These are phyloP conservation scores for Coniosporium tulheliwenetii DNA, from an alignment of 2,329 filamentous ascomycete genomes.

Conservation along the genomic window DNA sequence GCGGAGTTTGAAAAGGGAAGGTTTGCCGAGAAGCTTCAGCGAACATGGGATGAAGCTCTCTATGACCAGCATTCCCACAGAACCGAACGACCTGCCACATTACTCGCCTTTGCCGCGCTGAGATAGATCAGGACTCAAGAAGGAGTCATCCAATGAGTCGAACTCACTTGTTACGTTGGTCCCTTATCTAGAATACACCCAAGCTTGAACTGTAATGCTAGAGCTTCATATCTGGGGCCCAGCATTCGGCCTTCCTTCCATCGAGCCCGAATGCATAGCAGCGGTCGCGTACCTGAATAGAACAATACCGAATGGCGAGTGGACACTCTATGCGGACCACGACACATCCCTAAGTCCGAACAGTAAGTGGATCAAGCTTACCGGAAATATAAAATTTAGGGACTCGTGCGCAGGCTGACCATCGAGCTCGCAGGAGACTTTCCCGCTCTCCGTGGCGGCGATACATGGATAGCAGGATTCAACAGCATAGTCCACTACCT, in stretches of 20 bases:
- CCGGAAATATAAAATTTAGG: background rate
- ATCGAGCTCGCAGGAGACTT: constrained; percentile 31
- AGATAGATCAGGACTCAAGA: no score
- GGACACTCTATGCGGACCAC: constrained; percentile 24
- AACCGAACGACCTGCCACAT: no score
- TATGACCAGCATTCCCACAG: no score
- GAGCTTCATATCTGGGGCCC: constrained; percentile 84
- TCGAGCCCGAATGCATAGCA: constrained; percentile 82
- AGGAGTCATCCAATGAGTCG: no score
- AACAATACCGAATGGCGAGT: constrained; percentile 37
- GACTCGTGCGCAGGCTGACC: constrained; percentile 2
- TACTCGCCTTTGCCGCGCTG: no score
- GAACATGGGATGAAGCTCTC: no score
- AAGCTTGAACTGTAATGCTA: constrained; percentile 31
- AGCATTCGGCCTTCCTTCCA: constrained; percentile 75
- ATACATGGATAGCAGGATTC: constrained; percentile 44
- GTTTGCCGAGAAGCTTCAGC: no score
- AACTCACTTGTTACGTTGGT: no score
- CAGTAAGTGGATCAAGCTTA: constrained; percentile 14
- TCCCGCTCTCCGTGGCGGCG: constrained; percentile 40
- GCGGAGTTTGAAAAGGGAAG: no score
- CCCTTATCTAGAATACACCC: no score
- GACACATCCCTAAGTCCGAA: constrained; percentile 56
- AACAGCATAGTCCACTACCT: constrained; percentile 44
- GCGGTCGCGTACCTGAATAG: constrained; percentile 61